Evolutionary conservation across 1,284 basidiomycete species (phyloP), one percentile per base, ranked within the genome.

Genomic region (Athelia psychrophila): DNA sequence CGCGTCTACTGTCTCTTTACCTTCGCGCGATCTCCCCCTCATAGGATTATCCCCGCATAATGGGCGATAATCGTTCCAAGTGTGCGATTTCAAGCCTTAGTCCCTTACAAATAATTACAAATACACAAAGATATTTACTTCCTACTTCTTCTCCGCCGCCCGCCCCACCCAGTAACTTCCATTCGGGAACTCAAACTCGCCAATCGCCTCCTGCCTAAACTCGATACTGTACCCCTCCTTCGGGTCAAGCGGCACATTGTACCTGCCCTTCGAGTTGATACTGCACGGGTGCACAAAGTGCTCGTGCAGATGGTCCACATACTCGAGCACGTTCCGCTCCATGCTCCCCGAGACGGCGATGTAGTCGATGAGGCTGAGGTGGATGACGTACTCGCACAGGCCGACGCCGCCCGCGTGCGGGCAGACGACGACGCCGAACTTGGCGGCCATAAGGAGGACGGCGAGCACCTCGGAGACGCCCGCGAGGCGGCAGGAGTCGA

Each of bases 401-500:
- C 95, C 95, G 36, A 98, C 95, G 59, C 95, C 95, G 40, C 95
- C 95, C 0, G 95, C 95, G 65, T 98, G 95, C 13, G 95, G 95
- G 66, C 93, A 96, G 8, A 98, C 93, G 1, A 89, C 84, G 12
- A 95, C 78, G 47, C 89, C 90, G 61, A 89, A 91, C 86, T 97
- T 97, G 56, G 93, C 88, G 12, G 92, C 86, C 92, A 98, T 95
- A 54, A 98, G 78, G 55, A 98, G 74, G n/a, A 98, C 93, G 53
- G 87, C 88, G 48, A 98, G 74, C 24, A 97, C 90, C 75, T 98
- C 95, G 69, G 91, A 94, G 50, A 97, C 92, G 52, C 95, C 95
- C 2, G 90, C 93, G 24, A 97, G 76, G 51, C 95, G 85, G 71
- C 95, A 97, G 32, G 91, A 92, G 75, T 98, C 95, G 65, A 98